Conservation (phyloP, 2,329 filamentous ascomycete genomes). For the Arthrobotrys megalospora region DNA sequence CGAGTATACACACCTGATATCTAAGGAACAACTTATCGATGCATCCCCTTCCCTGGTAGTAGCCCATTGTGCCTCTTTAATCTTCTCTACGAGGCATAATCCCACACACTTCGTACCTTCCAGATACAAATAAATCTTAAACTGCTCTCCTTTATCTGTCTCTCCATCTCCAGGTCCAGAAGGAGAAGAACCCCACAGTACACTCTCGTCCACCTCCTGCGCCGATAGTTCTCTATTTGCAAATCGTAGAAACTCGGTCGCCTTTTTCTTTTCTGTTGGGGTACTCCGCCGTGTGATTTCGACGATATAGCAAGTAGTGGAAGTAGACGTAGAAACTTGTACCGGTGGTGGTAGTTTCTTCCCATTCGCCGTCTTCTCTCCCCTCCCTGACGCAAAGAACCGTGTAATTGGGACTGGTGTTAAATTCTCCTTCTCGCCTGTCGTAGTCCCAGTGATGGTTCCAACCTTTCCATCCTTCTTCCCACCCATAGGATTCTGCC, state of each 20-base stretch:
- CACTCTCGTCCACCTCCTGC: slow-evolving; percentile 74
- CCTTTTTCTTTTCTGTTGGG: slow-evolving; percentile 70
- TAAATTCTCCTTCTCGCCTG: slow-evolving; percentile 38
- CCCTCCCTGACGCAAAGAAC: slow-evolving; percentile 35
- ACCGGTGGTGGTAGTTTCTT: slow-evolving; percentile 24
- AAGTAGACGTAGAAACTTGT: slow-evolving; percentile 2
- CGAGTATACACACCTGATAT: slow-evolving; percentile 40
- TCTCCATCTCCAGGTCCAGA: slow-evolving; percentile 61
- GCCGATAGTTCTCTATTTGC: slow-evolving; percentile 75
- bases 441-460: slow-evolving; percentile 65
- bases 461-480: slow-evolving; percentile 64
- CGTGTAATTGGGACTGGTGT: slow-evolving; percentile 28
- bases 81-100: slow-evolving; percentile 75
- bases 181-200: slow-evolving; percentile 71
- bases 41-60: slow-evolving; percentile 11
- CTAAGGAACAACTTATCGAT: slow-evolving; percentile 42
- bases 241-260: slow-evolving; percentile 74
- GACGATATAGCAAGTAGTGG: slow-evolving; percentile 69
- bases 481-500: background rate
- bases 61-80: slow-evolving; percentile 70
- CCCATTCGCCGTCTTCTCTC: slow-evolving; percentile 9
- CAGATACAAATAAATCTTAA: slow-evolving; percentile 76
- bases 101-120: slow-evolving; percentile 76
- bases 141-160: slow-evolving; percentile 69
- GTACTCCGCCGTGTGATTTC: slow-evolving; percentile 74